Percentiles rank a stretch among this genome's conserved stretches.
phyloP scores from a whole-genome alignment of 106 monocot species.

The Dendrobium huoshanense region DNA sequence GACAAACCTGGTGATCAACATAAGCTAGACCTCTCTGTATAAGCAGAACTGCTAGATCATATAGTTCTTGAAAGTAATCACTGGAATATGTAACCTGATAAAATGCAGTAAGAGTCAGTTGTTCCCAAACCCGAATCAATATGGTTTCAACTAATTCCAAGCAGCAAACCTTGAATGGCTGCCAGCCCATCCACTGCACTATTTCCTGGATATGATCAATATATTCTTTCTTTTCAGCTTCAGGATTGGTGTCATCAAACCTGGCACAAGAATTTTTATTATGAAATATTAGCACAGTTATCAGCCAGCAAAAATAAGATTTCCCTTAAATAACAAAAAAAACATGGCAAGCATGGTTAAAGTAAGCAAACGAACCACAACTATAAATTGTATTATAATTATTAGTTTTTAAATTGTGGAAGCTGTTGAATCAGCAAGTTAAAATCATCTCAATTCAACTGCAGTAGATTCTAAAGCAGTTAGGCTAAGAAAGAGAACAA shows the following conservation, averaged over 20 bases:
- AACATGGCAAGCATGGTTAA: background rate
- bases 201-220: conserved; percentile 95
- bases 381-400: background rate
- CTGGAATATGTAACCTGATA: conserved; percentile 82
- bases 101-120: conserved; percentile 5
- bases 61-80: conserved; percentile 81
- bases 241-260: conserved; percentile 98
- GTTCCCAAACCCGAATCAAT: background rate
- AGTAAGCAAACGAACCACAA: background rate
- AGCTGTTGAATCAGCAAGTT: background rate
- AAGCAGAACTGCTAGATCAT: conserved; percentile 81
- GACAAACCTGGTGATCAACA: conserved; percentile 96
- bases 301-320: background rate
- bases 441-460: background rate
- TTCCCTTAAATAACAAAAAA: background rate
- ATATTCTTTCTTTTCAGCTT: conserved; percentile 92
- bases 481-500: background rate
- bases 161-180: conserved; percentile 66
- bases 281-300: conserved; percentile 4
- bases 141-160: background rate
- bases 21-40: conserved; percentile 72
- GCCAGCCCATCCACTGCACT: conserved; percentile 97
- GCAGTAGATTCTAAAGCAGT: background rate
- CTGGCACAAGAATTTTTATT: conserved; percentile 15
- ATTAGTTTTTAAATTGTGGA: background rate